Base-by-base conservation (phyloP, 345 rosid species). In the Aquilaria yunnanensis region DNA sequence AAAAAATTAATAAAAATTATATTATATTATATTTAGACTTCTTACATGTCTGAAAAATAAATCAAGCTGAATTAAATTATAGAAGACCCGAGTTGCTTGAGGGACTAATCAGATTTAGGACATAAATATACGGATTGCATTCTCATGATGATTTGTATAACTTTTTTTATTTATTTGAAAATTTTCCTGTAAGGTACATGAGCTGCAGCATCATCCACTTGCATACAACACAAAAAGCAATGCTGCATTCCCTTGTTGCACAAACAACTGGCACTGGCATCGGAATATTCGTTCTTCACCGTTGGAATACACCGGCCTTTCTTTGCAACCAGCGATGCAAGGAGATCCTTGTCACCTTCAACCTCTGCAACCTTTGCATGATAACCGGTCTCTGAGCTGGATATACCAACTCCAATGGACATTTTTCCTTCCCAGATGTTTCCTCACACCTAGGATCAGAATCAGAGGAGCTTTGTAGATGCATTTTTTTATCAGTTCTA, bases 281-380 rank as follows among this genome's bases (percentile, higher is more conserved):
- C 51, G 66, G 62, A 74, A 69, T 75, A 65, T 50, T 9, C 51
- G 37, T 5, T 43, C 54, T 62, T 80, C 68, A 80, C 72, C 66
- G 61, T 57, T 55, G 52, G 30, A 64, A 51, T 56, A 60, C 67
- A 67, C 51, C 59, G 37, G 57, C 68, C 79, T 72, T 78, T 69
- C 78, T 74, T 63, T 59, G 86, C 67, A 94, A 62, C 97, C 97
- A 90, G 32, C 32, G 58, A 53, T 62, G 77, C 74, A 88, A 65
- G 11, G 96, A 94, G 60, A 75, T 77, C 75, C 74, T 82, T 34
- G 88, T 78, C 49, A 94, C 84, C 80, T 80, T 83, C 66, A 94
- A 65, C 78, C 90, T 76, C 65, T 74, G 82, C 66, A 94, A 65
- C 78, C 90, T 76, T 66, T 74, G 82, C 34, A 78, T 74, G 63